Conservation (phyloP, 108 stramenopile species). For the Thalassiosira profunda region DNA sequence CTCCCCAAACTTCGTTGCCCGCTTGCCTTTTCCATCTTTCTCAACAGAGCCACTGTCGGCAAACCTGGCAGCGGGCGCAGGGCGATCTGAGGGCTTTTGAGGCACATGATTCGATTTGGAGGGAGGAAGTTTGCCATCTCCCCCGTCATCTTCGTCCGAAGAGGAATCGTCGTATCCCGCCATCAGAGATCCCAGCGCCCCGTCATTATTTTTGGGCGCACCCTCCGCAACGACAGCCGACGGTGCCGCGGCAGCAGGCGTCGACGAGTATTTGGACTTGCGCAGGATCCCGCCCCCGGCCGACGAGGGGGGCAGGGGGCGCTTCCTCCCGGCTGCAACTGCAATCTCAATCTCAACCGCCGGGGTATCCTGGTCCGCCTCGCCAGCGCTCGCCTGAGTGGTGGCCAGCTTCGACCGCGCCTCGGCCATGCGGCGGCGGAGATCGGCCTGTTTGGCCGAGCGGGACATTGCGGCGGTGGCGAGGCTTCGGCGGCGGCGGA, state of each 20-base stretch:
- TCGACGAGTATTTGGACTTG: conserved; percentile 24
- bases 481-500: too few relatives aligned
- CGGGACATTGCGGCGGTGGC: conserved; percentile 24
- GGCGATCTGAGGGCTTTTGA: background rate
- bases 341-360: background rate
- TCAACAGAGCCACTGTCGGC: too few relatives aligned
- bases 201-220: background rate
- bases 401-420: conserved; percentile 31
- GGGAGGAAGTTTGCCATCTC: background rate
- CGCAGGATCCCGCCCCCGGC: conserved; percentile 18
- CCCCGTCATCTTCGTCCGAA: conserved; percentile 16
- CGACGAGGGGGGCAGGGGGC: background rate
- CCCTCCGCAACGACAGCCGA: background rate
- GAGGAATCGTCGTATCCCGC: conserved; percentile 35
- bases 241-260: background rate
- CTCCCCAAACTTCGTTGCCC: too few relatives aligned
- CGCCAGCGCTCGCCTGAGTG: background rate
- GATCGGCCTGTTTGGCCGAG: conserved; percentile 28
- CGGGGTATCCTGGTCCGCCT: background rate
- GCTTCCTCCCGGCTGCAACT: background rate
- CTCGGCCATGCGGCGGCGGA: conserved; percentile 37
- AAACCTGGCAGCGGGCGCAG: background rate
- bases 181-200: conserved; percentile 8
- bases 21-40: too few relatives aligned
- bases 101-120: background rate